Evolutionary conservation across 768 basidiomycete genomes (phyloP).

Genomic region (Serendipita indica): DNA sequence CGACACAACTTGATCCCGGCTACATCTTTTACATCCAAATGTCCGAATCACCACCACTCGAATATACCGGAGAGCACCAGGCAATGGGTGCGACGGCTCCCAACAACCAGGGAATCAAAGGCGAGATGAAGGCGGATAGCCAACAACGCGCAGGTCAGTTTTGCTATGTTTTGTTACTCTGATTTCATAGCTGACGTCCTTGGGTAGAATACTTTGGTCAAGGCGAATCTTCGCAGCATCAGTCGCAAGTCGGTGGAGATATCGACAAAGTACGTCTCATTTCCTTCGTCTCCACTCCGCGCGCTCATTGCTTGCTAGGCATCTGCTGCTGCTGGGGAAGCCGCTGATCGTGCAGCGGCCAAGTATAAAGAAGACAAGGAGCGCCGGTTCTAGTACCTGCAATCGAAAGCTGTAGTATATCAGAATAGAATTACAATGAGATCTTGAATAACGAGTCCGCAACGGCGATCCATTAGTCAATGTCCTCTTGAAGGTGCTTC

Average conservation of each 20-base stretch:
- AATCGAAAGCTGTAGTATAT: neutral
- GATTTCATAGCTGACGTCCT: neutral
- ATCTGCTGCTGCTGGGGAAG: neutral
- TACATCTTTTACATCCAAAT: too few relatives aligned
- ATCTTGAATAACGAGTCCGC: neutral
- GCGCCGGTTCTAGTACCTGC: neutral
- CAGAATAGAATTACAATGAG: neutral
- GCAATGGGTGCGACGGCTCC: conserved; percentile 1
- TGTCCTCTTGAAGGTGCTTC: conserved; percentile 8
- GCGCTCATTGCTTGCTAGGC: neutral
- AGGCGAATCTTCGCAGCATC: neutral
- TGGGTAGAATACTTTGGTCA: neutral
- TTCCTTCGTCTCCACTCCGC: neutral
- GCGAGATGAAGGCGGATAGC: neutral
- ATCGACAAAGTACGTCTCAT: neutral
- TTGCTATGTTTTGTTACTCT: neutral
- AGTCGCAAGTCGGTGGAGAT: neutral
- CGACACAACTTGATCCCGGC: too few relatives aligned
- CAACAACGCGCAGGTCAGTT: neutral
- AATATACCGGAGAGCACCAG: conserved; percentile 1
- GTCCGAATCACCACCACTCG: conserved; percentile 5
- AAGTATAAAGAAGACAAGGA: conserved; percentile 8
- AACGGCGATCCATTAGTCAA: conserved; percentile 8
- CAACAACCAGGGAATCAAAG: conserved; percentile 3
- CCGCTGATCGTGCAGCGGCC: neutral